A percentile compares a stretch with the other conserved stretches of the same genome.
These are phyloP conservation scores for Colletotrichum scovillei DNA, from an alignment of 2,329 filamentous ascomycete genomes.

Conservation along the genomic window DNA sequence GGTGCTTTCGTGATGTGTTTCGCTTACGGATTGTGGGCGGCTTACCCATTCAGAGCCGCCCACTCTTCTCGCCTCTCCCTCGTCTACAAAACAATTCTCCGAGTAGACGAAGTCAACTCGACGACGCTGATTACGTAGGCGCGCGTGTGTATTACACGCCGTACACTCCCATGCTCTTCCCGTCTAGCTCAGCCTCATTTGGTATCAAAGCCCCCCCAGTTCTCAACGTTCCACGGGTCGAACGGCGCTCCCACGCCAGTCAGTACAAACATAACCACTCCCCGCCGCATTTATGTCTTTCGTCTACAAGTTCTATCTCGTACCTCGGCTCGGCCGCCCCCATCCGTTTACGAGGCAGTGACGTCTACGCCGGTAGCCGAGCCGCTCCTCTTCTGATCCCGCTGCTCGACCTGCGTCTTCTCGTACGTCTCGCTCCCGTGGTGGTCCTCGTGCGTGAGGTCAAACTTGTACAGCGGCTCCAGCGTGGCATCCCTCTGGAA, in stretches of 20 bases:
- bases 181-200: background rate
- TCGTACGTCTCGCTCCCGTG: constrained; percentile 46
- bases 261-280: background rate
- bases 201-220: background rate
- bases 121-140: constrained; percentile 24
- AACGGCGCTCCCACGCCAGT: background rate
- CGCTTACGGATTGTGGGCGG: constrained; percentile 11
- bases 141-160: constrained; percentile 1
- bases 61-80: background rate
- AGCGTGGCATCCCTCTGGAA: constrained; percentile 46
- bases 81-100: background rate
- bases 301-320: too few relatives aligned
- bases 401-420: constrained; percentile 52
- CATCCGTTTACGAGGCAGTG: background rate
- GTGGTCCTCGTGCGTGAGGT: constrained; percentile 45
- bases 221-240: background rate
- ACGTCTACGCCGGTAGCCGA: background rate
- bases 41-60: background rate
- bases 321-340: too few relatives aligned
- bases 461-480: constrained; percentile 55
- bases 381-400: constrained; percentile 41
- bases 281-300: background rate
- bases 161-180: background rate
- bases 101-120: background rate
- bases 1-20: background rate